A percentile compares a stretch with the other conserved stretches of the same genome.
Evolutionary conservation across 106 monocot genomes (phyloP).

Genomic region (Apostasia shenzhenica): DNA sequence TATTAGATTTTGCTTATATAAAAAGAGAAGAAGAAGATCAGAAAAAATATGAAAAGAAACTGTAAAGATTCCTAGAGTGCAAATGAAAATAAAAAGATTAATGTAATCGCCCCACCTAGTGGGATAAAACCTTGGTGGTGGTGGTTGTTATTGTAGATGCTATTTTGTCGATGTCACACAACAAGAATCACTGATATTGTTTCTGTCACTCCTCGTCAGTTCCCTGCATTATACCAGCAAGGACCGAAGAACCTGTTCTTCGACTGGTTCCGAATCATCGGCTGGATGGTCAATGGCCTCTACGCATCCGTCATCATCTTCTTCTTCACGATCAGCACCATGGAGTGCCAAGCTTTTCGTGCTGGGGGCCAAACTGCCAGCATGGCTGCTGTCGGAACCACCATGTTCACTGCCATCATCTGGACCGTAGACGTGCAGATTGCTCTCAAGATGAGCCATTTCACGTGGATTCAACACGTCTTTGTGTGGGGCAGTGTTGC

Average conservation of each 20-base stretch:
- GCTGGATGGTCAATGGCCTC: constrained; percentile 63
- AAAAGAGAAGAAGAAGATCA: too few species aligned
- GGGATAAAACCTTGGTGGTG: too few species aligned
- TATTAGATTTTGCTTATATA: too few species aligned
- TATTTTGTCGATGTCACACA: too few species aligned
- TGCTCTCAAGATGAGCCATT: constrained; percentile 67
- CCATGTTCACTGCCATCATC: constrained; percentile 74
- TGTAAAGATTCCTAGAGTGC: too few species aligned
- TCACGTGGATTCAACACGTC: constrained; percentile 70
- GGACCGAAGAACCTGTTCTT: constrained; percentile 72
- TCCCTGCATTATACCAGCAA: constrained; percentile 78
- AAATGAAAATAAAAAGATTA: too few species aligned
- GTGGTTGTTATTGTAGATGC: too few species aligned
- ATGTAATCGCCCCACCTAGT: too few species aligned
- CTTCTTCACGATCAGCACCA: constrained; percentile 52
- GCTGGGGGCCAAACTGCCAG: constrained; percentile 39
- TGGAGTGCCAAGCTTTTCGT: constrained; percentile 39
- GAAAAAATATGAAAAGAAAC: too few species aligned
- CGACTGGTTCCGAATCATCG: constrained; percentile 65
- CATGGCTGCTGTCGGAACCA: constrained; percentile 54
- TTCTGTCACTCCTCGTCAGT: constrained; percentile 22
- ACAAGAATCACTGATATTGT: background rate
- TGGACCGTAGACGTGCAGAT: constrained; percentile 73
- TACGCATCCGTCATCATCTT: constrained; percentile 51
- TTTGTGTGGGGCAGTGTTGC: constrained; percentile 68